Evolutionary conservation across 768 basidiomycete species (phyloP).

Genomic region (Podaxis sp.): DNA sequence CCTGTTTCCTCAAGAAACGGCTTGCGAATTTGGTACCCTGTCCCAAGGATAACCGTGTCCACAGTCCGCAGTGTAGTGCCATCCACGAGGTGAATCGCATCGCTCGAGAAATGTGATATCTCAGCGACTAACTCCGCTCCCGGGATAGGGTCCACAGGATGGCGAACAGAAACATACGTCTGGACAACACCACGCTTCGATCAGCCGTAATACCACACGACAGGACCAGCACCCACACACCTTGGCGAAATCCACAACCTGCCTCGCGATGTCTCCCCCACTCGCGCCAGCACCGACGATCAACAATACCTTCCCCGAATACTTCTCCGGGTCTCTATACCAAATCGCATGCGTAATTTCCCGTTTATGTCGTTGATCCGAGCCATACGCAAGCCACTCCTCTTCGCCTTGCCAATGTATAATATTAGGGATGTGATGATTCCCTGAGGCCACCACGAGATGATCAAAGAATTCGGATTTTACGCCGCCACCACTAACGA

Average conservation of each 20-base stretch:
- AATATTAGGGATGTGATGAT: slow-evolving; percentile 50
- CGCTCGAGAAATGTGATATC: slow-evolving; percentile 47
- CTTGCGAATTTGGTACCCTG: slow-evolving; percentile 53
- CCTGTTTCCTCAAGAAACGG: slow-evolving; percentile 42
- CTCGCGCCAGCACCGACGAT: slow-evolving; percentile 47
- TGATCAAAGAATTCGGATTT: slow-evolving; percentile 44
- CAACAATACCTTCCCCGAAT: slow-evolving; percentile 42
- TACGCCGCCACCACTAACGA: not conserved
- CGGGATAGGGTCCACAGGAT: slow-evolving; percentile 20
- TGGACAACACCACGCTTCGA: not conserved
- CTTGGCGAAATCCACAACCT: slow-evolving; percentile 38
- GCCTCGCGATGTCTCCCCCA: slow-evolving; percentile 47
- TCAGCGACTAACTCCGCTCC: slow-evolving; percentile 35
- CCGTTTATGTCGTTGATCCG: slow-evolving; percentile 21
- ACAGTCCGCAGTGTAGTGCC: slow-evolving; percentile 38
- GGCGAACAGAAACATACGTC: slow-evolving; percentile 35
- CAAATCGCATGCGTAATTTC: slow-evolving; percentile 53
- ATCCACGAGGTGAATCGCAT: slow-evolving; percentile 47
- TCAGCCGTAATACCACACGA: not conserved
- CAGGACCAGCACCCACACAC: slow-evolving; percentile 27
- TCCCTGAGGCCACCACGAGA: slow-evolving; percentile 55
- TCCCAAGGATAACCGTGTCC: slow-evolving; percentile 51
- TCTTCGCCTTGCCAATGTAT: slow-evolving; percentile 48
- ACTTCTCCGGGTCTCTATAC: slow-evolving; percentile 48
- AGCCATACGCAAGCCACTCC: slow-evolving; percentile 41